Evolutionary conservation across 139 green algal species (phyloP).

Genomic region (Chlamydomonas urium): DNA sequence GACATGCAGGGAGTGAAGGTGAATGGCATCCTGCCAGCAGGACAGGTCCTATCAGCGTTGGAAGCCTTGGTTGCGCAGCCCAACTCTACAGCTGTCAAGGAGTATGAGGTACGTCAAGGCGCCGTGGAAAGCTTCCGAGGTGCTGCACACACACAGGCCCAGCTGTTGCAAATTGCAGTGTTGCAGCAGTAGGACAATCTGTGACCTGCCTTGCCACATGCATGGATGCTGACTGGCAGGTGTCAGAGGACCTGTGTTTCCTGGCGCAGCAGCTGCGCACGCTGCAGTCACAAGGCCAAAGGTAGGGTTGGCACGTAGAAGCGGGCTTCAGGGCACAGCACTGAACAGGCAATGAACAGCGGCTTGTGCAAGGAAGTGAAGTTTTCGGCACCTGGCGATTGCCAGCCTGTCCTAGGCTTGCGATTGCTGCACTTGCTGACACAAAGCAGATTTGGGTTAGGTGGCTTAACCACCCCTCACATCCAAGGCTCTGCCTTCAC

Average conservation of each 20-base stretch:
- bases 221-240: not conserved
- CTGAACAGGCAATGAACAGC: too few species aligned
- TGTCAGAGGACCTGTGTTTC: slow-evolving; percentile 31
- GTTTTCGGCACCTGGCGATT: too few species aligned
- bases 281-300: not conserved
- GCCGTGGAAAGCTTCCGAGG: too few species aligned
- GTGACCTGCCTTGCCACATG: not conserved
- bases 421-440: too few species aligned
- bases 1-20: not conserved
- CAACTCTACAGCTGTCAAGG: slow-evolving; percentile 6
- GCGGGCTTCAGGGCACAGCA: too few species aligned
- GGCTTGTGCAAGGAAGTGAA: too few species aligned
- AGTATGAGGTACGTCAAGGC: not conserved
- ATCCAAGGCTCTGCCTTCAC: too few species aligned
- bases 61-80: not conserved
- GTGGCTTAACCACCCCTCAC: too few species aligned
- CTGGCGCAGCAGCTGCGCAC: slow-evolving; percentile 22
- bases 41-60: not conserved
- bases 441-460: too few species aligned
- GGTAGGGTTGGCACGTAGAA: not conserved
- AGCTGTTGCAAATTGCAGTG: not conserved
- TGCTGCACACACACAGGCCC: not conserved
- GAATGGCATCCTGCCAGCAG: not conserved
- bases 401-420: too few species aligned
- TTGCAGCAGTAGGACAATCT: too few species aligned